These are phyloP conservation scores for Neoboletus subvelutipes DNA, from an alignment of 768 basidiomycete species.

Conservation along the genomic window DNA sequence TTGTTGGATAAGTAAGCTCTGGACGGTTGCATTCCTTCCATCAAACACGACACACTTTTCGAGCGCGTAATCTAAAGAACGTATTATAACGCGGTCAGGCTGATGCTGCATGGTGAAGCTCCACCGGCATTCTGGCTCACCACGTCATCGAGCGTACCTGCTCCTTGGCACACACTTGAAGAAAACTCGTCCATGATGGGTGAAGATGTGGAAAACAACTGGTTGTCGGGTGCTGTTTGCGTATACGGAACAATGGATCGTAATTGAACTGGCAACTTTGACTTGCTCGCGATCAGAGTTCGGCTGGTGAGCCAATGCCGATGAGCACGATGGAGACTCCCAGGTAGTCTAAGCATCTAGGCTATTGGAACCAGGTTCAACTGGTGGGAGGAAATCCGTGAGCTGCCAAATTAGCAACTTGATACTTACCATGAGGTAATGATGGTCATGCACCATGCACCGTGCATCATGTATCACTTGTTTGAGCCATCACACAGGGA, in stretches of 20 bases:
- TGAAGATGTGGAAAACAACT: slow-evolving; percentile 1
- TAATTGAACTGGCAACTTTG: neutral
- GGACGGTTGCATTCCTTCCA: neutral
- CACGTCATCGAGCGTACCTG: slow-evolving; percentile 17
- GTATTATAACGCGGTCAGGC: neutral
- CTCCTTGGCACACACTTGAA: neutral
- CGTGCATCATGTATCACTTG: too few species aligned
- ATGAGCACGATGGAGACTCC: neutral
- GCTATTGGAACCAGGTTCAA: neutral
- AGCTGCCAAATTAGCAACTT: neutral
- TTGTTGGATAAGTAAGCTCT: slow-evolving; percentile 2
- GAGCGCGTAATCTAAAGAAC: slow-evolving; percentile 21
- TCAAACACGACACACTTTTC: slow-evolving; percentile 14
- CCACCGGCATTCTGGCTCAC: slow-evolving; percentile 14
- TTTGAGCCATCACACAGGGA: neutral
- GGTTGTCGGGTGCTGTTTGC: neutral
- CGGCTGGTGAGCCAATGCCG: neutral
- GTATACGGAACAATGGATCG: neutral
- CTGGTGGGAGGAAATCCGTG: neutral
- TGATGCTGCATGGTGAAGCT: neutral
- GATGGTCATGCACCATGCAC: too few species aligned
- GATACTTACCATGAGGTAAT: neutral
- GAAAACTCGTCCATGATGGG: slow-evolving; percentile 6
- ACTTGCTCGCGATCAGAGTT: neutral
- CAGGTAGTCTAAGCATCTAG: slow-evolving; percentile 9